phyloP scores from a whole-genome alignment of 306 rosid genomes.

The Rosa lucieae region DNA sequence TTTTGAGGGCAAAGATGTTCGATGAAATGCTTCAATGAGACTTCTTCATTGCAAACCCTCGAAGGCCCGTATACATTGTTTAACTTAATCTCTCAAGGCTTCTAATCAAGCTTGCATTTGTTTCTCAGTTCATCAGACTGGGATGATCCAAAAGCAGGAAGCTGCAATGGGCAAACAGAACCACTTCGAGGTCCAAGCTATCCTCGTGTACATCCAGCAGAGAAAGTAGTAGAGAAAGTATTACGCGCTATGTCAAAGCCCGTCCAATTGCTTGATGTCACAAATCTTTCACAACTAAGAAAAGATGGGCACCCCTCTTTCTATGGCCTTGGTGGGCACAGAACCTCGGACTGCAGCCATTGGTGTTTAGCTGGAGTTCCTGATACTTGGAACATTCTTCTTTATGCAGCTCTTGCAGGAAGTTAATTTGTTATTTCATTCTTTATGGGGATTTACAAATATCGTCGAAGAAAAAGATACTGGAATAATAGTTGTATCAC shows the following conservation, averaged over 20 bases:
- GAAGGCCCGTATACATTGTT: neutral
- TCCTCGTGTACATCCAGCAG: constrained; percentile 46
- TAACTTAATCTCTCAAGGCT: neutral
- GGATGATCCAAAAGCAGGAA: constrained; percentile 35
- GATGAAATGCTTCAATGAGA: neutral
- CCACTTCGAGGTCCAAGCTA: constrained; percentile 35
- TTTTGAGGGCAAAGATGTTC: neutral
- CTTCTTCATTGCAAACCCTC: neutral
- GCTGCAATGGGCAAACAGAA: constrained; percentile 39
- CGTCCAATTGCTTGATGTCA: constrained; percentile 43
- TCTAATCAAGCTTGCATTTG: neutral
- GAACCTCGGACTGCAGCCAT: constrained; percentile 58
- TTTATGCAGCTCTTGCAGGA: constrained; percentile 36
- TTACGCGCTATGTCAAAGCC: constrained; percentile 36
- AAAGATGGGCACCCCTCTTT: constrained; percentile 76
- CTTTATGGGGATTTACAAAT: neutral
- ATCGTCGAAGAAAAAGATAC: neutral
- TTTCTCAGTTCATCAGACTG: constrained; percentile 41
- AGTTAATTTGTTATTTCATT: constrained; percentile 9
- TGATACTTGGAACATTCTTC: constrained; percentile 62
- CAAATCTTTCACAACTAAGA: constrained; percentile 57
- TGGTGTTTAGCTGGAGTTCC: constrained; percentile 83
- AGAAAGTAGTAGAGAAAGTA: constrained; percentile 44
- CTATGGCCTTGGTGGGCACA: constrained; percentile 54
- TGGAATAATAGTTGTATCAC: neutral